Percentiles rank a stretch among this genome's conserved stretches.
phyloP scores from a whole-genome alignment of 805 yeast genomes.

The Teunomyces stri region DNA sequence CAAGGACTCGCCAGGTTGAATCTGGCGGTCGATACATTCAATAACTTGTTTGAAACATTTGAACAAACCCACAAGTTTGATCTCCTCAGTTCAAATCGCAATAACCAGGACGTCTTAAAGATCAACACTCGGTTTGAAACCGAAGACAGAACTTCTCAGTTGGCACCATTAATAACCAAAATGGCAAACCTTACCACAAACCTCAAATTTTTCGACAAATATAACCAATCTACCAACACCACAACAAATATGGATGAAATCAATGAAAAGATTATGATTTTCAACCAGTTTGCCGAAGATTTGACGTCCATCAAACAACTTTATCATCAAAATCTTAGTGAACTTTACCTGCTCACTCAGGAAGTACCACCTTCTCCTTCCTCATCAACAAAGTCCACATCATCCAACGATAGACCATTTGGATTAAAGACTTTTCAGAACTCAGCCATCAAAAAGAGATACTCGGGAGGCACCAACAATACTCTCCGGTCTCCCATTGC shows the following conservation, averaged over 20 bases:
- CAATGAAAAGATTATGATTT: slow-evolving; percentile 36
- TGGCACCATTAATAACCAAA: slow-evolving; percentile 24
- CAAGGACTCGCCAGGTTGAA: slow-evolving; percentile 23
- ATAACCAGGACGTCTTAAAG: slow-evolving; percentile 17
- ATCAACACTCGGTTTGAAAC: neutral
- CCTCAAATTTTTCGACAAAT: slow-evolving; percentile 36
- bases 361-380: slow-evolving; percentile 8
- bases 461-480: slow-evolving; percentile 16
- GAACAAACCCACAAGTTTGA: slow-evolving; percentile 8
- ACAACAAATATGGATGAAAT: slow-evolving; percentile 28
- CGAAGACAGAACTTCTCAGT: neutral
- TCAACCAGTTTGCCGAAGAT: slow-evolving; percentile 35
- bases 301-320: slow-evolving; percentile 26
- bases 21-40: slow-evolving; percentile 19
- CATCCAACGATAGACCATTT: slow-evolving; percentile 7
- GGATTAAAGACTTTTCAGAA: slow-evolving; percentile 37
- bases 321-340: slow-evolving; percentile 25
- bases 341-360: slow-evolving; percentile 10
- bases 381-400: slow-evolving; percentile 7
- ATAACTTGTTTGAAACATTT: slow-evolving; percentile 26
- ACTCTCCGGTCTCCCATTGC: neutral
- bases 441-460: slow-evolving; percentile 23
- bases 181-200: slow-evolving; percentile 32
- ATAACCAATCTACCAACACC: slow-evolving; percentile 28
- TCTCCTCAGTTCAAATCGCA: slow-evolving; percentile 4